These are phyloP conservation scores for Aureobasidium sp. DNA, from an alignment of 2,329 filamentous ascomycete species.

Conservation along the genomic window DNA sequence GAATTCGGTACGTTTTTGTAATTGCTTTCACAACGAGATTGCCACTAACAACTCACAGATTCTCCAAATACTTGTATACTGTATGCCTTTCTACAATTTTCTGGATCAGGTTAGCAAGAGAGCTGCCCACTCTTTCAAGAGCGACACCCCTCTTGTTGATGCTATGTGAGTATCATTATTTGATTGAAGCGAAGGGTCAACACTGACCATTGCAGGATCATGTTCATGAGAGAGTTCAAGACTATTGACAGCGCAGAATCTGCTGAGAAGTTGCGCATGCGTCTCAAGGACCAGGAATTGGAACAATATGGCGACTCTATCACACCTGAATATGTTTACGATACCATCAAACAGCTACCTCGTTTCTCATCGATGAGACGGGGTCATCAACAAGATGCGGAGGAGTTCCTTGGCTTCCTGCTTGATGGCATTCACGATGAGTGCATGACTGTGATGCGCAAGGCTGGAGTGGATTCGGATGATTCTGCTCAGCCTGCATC, in stretches of 20 bases:
- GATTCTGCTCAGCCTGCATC: constrained; percentile 26
- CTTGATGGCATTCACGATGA: constrained; percentile 91
- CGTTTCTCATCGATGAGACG: constrained; percentile 90
- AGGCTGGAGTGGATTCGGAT: constrained; percentile 19
- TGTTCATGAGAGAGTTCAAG: constrained; percentile 91
- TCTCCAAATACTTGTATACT: constrained; percentile 90
- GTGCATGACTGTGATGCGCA: constrained; percentile 66
- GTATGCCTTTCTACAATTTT: constrained; percentile 89
- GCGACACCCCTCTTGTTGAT: constrained; percentile 86
- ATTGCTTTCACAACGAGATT: background rate
- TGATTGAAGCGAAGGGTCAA: background rate
- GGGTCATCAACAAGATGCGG: constrained; percentile 94
- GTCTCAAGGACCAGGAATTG: constrained; percentile 72
- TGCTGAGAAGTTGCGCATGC: constrained; percentile 62
- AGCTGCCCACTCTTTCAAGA: constrained; percentile 86
- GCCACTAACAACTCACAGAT: constrained; percentile 51
- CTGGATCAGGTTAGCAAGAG: constrained; percentile 77
- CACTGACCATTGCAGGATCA: constrained; percentile 53
- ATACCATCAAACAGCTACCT: constrained; percentile 77
- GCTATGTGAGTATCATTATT: constrained; percentile 59
- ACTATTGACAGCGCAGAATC: constrained; percentile 72
- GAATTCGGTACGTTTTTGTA: constrained; percentile 66
- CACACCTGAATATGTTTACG: constrained; percentile 89
- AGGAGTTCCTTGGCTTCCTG: constrained; percentile 91
- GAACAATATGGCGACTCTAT: constrained; percentile 89